A percentile compares a stretch with the other conserved stretches of the same genome.
Evolutionary conservation across 179 eudicot species (phyloP).

Genomic region (Beta macrorhiza): DNA sequence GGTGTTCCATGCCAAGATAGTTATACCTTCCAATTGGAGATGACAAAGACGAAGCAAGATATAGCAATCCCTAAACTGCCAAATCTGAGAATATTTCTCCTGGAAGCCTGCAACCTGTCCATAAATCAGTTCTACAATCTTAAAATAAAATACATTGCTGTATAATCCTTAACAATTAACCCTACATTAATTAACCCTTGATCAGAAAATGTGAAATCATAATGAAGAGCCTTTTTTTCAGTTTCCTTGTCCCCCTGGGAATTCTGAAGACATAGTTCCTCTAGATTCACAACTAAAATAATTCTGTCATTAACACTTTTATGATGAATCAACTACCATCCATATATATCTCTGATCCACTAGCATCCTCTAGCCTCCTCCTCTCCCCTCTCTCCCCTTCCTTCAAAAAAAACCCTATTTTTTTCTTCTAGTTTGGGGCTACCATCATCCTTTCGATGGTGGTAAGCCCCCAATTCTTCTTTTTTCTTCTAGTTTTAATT

Average conservation of each 20-base stretch:
- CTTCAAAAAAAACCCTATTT: no score
- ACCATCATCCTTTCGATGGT: no score
- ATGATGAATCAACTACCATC: neutral
- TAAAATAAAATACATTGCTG: conserved; percentile 15
- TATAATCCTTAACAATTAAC: neutral
- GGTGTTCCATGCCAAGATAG: conserved; percentile 11
- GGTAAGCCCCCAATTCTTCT: no score
- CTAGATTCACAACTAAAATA: neutral
- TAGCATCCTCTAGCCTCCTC: no score
- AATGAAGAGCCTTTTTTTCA: neutral
- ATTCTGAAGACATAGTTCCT: neutral
- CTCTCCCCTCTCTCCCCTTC: no score
- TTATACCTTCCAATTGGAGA: conserved; percentile 80
- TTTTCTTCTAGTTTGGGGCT: no score
- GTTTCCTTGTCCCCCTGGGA: neutral
- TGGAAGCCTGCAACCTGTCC: conserved; percentile 90
- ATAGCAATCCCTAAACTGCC: conserved; percentile 85
- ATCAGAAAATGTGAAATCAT: neutral
- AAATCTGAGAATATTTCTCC: conserved; percentile 79
- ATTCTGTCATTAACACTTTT: neutral
- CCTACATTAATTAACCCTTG: neutral
- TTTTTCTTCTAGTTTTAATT: no score
- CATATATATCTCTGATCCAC: no score
- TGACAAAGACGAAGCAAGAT: conserved; percentile 66
- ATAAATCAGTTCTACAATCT: conserved; percentile 46